Conservation (phyloP, 73 alveolate genomes). For the Uronychia setigera region DNA sequence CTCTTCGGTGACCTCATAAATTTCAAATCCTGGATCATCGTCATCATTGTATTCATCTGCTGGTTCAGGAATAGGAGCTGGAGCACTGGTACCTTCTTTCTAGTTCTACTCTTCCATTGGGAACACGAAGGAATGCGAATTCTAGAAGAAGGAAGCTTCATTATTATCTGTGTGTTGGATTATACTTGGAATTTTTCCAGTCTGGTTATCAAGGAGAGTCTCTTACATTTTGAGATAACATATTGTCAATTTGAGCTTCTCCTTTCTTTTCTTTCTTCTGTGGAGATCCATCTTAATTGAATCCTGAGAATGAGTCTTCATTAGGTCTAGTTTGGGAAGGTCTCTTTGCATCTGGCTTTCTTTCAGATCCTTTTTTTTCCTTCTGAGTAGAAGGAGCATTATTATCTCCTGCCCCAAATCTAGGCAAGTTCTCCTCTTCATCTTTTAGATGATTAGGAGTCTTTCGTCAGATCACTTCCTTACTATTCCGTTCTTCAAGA, state of each 20-base stretch:
- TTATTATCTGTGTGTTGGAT: slow-evolving; percentile 42
- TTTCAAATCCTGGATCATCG: slow-evolving; percentile 98
- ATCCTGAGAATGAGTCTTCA: slow-evolving; percentile 34
- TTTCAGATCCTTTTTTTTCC: not conserved
- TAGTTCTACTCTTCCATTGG: slow-evolving; percentile 5
- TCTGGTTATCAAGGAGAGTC: slow-evolving; percentile 17
- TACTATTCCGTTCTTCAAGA: not conserved
- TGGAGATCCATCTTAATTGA: slow-evolving; percentile 12
- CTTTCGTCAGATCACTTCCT: not conserved
- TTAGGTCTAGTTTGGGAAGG: not conserved
- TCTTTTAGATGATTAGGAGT: not conserved
- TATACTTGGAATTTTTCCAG: slow-evolving; percentile 73
- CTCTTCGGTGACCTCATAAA: slow-evolving; percentile 91
- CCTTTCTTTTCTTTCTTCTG: slow-evolving; percentile 12
- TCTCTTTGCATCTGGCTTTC: not conserved
- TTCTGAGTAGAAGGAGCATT: slow-evolving; percentile 1
- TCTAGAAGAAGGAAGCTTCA: slow-evolving; percentile 69
- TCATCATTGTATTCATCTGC: slow-evolving; percentile 95
- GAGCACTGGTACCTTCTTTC: too few species aligned
- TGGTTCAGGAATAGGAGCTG: slow-evolving; percentile 49
- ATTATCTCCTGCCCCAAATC: slow-evolving; percentile 33
- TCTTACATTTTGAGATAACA: not conserved
- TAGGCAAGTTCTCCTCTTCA: slow-evolving; percentile 59
- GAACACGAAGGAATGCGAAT: slow-evolving; percentile 54
- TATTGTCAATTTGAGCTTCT: slow-evolving; percentile 54